These are phyloP conservation scores for Geranomyces variabilis DNA, from an alignment of 192 early-diverging fungal species.

Conservation along the genomic window DNA sequence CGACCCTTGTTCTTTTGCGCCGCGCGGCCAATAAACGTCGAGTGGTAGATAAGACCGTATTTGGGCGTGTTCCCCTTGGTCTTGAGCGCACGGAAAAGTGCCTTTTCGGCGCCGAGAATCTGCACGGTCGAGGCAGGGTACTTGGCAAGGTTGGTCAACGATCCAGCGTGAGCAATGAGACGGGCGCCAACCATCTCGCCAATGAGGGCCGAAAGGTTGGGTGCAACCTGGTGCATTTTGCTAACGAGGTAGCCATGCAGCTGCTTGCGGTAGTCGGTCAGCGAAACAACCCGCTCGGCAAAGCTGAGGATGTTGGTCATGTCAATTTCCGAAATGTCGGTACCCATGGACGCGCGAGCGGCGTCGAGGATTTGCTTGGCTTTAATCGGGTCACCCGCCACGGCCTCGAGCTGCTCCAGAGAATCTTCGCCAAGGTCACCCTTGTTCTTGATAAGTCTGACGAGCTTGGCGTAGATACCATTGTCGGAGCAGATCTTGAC, in stretches of 20 bases:
- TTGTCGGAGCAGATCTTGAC: conserved; percentile 96
- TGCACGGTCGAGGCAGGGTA: conserved; percentile 98
- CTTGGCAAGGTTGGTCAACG: conserved; percentile 95
- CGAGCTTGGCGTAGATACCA: conserved; percentile 86
- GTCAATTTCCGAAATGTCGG: conserved; percentile 94
- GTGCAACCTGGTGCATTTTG: conserved; percentile 97
- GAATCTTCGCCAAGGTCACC: conserved; percentile 75
- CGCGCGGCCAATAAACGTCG: conserved; percentile 96
- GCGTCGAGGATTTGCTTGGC: conserved; percentile 92
- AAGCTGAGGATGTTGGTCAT: conserved; percentile 94
- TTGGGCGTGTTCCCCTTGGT: conserved; percentile 98
- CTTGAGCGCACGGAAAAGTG: conserved; percentile 98
- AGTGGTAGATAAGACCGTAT: conserved; percentile 99
- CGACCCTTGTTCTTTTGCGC: conserved; percentile 97
- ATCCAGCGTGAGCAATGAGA: conserved; percentile 96
- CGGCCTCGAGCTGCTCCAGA: conserved; percentile 77
- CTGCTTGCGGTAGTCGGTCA: conserved; percentile 92
- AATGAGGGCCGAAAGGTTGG: conserved; percentile 94
- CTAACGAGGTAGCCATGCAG: conserved; percentile 88
- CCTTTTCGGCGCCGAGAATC: conserved; percentile 99
- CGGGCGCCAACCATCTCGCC: conserved; percentile 99
- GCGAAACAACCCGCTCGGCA: conserved; percentile 85
- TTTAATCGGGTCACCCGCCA: conserved; percentile 78
- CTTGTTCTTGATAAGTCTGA: conserved; percentile 93
- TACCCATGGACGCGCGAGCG: conserved; percentile 95